Percentiles rank a stretch among this genome's conserved stretches.
These are phyloP conservation scores for Plantago major DNA, from an alignment of 257 asterid genomes.

Conservation along the genomic window DNA sequence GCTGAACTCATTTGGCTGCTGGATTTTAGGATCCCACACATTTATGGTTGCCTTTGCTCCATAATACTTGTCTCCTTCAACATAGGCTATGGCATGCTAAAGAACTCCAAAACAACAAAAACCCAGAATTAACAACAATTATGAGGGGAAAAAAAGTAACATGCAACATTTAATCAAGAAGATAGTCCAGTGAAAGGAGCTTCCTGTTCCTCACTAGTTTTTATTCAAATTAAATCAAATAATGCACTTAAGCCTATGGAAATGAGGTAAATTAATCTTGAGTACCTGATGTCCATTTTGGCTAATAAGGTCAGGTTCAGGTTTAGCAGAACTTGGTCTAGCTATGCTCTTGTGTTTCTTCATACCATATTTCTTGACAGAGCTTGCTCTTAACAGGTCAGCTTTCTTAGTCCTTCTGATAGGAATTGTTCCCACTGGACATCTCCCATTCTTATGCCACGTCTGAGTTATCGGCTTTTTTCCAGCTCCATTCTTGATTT, in stretches of 20 bases:
- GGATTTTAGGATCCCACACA: constrained; percentile 82
- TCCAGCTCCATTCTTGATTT: constrained; percentile 26
- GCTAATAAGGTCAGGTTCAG: constrained; percentile 51
- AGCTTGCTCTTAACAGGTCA: constrained; percentile 64
- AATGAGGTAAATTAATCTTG: background rate
- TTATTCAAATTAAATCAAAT: constrained; percentile 7
- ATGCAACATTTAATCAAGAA: background rate
- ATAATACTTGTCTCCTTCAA: constrained; percentile 66
- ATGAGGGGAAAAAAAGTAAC: background rate
- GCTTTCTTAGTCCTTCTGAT: constrained; percentile 62
- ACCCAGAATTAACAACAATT: constrained; percentile 13
- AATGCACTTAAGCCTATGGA: constrained; percentile 2
- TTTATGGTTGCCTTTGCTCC: constrained; percentile 89
- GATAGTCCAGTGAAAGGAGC: background rate
- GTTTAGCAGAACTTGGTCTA: constrained; percentile 45
- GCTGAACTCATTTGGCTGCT: constrained; percentile 77
- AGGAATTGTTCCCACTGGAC: constrained; percentile 76
- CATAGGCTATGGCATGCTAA: constrained; percentile 83
- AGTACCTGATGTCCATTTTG: constrained; percentile 86
- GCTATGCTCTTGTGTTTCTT: constrained; percentile 42
- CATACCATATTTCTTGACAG: constrained; percentile 59
- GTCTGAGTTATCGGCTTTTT: constrained; percentile 40
- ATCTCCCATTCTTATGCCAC: constrained; percentile 77
- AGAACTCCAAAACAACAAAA: constrained; percentile 51
- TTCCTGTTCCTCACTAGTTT: too few relatives aligned